Evolutionary conservation across 257 asterid species (phyloP).

Genomic region (Phtheirospermum japonicum): DNA sequence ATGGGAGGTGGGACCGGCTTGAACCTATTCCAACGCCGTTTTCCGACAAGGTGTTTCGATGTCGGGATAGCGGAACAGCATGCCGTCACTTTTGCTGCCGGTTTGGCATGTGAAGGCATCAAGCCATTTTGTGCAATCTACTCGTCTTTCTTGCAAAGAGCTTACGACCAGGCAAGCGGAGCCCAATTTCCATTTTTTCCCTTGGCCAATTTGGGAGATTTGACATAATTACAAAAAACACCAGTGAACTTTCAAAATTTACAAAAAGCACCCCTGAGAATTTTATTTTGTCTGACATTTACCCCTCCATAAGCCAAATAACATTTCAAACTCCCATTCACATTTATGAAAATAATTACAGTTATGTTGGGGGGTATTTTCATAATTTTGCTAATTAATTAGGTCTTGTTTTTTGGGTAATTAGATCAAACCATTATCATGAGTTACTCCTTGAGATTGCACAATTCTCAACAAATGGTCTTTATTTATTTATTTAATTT

Average conservation of each 20-base stretch:
- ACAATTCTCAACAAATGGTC: constrained; percentile 6
- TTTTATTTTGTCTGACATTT: no score
- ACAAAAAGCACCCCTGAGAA: no score
- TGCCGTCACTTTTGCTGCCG: constrained; percentile 95
- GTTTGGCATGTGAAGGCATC: constrained; percentile 93
- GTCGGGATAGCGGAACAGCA: constrained; percentile 98
- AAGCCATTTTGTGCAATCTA: constrained; percentile 91
- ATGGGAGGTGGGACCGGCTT: constrained; percentile 98
- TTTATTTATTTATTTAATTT: neutral
- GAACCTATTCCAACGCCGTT: constrained; percentile 82
- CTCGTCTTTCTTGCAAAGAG: constrained; percentile 90
- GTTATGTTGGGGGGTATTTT: no score
- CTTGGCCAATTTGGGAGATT: neutral
- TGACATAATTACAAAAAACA: neutral
- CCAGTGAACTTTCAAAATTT: no score
- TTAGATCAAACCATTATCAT: no score
- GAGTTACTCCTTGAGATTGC: neutral
- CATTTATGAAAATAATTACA: no score
- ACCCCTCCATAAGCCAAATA: no score
- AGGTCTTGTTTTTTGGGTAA: no score
- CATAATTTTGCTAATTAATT: no score
- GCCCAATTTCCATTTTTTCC: neutral
- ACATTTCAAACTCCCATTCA: no score
- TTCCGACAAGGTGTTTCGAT: constrained; percentile 79
- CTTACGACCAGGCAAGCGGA: constrained; percentile 75